A percentile compares a stretch with the other conserved stretches of the same genome.
Conservation (phyloP, 768 basidiomycete genomes). For the Russula griseocarnosa region DNA sequence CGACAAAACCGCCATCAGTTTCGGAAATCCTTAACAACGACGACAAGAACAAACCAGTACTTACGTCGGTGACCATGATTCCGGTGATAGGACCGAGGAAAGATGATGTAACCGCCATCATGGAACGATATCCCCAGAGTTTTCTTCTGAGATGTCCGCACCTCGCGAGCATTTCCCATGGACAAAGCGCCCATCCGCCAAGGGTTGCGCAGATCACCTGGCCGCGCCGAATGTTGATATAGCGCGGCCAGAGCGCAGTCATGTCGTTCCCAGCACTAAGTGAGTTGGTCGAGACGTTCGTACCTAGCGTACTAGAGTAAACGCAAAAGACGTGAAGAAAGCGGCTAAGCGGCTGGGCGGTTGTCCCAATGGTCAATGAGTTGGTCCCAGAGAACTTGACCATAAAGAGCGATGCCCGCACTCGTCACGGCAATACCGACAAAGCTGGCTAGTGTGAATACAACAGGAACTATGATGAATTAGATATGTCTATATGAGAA, state of each 20-base stretch:
- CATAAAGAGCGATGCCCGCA: too few species aligned
- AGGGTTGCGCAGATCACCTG: constrained; percentile 70
- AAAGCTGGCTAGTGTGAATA: too few species aligned
- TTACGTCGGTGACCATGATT: too few species aligned
- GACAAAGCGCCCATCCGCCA: constrained; percentile 81
- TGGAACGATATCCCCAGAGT: constrained; percentile 24
- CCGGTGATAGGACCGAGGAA: too few species aligned
- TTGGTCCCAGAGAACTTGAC: constrained; percentile 63
- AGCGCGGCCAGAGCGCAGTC: too few species aligned
- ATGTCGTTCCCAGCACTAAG: constrained; percentile 76
- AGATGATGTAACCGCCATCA: constrained; percentile 66
- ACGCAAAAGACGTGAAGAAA: constrained; percentile 78
- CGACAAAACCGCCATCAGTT: too few species aligned
- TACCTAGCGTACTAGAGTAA: constrained; percentile 68
- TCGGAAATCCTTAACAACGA: not conserved
- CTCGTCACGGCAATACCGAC: too few species aligned
- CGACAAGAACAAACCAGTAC: constrained; percentile 29
- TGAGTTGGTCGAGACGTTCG: constrained; percentile 70
- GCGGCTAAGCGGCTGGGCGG: constrained; percentile 76
- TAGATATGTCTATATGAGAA: too few species aligned
- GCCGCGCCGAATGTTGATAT: constrained; percentile 78
- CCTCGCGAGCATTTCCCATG: constrained; percentile 76
- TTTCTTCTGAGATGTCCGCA: constrained; percentile 28
- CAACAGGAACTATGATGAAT: too few species aligned
- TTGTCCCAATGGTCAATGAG: constrained; percentile 82